Base-by-base conservation (phyloP, 2,329 filamentous ascomycete species). In the Trichophyton mentagrophytes region DNA sequence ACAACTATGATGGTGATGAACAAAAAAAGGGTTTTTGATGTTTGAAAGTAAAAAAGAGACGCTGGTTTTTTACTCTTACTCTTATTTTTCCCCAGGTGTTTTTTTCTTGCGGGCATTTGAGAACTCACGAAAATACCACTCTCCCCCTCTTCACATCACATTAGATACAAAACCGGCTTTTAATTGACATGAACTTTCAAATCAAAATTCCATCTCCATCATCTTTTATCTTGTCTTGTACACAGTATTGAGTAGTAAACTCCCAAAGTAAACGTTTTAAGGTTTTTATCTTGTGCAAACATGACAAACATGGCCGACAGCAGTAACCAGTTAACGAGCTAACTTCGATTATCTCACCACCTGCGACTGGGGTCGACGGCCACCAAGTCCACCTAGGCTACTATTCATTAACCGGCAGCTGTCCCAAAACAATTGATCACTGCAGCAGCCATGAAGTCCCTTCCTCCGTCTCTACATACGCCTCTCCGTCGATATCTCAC, bases 401-500 rank as follows among this genome's bases (percentile, higher is more conserved):
- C 27, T 9, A 56, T 30, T 30, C 13, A 56, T 56, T 27, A 20
- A 22, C 36, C 42, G 3, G 25, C 7, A 56, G 17, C 36, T 57
- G 2, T 22, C 15, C 27, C 6, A 13, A 15, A 57, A 36, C 33
- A 44, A 42, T 44, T 57, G 55, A 57, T 20, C 33, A 15, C 36
- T 20, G 33, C 44, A 59, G 33, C 44, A 59, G 17, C 15, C 57
- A 59, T 59, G 57, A 59, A 17, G 25, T 49, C 57, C 17, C 33
- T 58, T 46, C 57, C 57, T 46, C 17, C 57, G 40, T 57, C 59
- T 9, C 51, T 61, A n/a, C 61, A 64, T 58, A 58, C 57, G 1
- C 58, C 63, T 1, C 58, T 65, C 58, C 61, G 64, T n/a, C 62
- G 60, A n/a, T 56, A 61, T 8, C 40, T 65, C 11, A 60, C 51